Evolutionary conservation across 2,329 filamentous ascomycete genomes (phyloP), one percentile per base, ranked within the genome.

Genomic region (Phialocephala subalpina): DNA sequence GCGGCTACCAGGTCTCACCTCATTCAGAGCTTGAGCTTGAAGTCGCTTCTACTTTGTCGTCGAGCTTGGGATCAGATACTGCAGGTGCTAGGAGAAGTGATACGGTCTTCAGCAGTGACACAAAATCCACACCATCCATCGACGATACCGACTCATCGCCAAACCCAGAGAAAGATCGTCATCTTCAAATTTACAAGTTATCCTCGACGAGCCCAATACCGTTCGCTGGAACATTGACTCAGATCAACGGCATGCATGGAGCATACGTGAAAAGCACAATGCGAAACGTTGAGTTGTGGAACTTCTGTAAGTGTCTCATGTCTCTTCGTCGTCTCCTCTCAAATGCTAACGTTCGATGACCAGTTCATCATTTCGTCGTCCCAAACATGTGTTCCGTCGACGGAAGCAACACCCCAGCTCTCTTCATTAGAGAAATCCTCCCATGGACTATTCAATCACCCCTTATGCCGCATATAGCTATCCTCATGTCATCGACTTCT

Each of bases 371-470:
- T 47, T 66, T 18, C 58, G 61, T 69, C 1, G 59, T 60, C 16
- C 64, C 64, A n/a, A 66, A 62, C 14, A 38, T 69, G 14, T 62
- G 59, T 9, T 67, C 66, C 3, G 58, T 67, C 2, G 66, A 67
- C 45, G 66, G 66, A 40, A 35, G 55, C n/a, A 63, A 38, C n/a
- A 58, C 65, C 20, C 56, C 62, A 22, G 47, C 57, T 20, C 52
- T 67, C 5, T 67, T 67, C 36, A 29, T 25, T 1, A 25, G 22
- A 33, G 62, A 67, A 52, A 65, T 65, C 14, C 56, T 67, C 2
- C 67, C 67, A 1, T 69, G 61, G 63, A 62, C 60, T 56, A 66
- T 69, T 45, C 65, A 66, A 29, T 69, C 67, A 3, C 67, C 67
- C 14, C 27, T 69, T 3, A 69, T 69, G 64, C 67, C 67, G 7